Conservation (phyloP, 371 early-diverging fungal genomes). For the Sporodiniella umbellata region DNA sequence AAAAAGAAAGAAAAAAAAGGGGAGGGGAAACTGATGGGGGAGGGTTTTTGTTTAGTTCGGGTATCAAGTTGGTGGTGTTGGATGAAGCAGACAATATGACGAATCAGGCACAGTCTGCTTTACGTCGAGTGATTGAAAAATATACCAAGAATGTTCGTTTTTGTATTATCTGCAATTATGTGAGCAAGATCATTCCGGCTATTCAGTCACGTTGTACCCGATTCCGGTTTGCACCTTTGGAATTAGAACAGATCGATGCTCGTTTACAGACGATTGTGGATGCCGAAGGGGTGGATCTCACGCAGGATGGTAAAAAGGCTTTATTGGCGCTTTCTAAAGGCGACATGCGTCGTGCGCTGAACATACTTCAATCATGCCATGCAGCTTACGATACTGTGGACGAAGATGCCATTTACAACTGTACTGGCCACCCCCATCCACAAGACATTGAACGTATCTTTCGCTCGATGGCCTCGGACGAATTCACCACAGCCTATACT, state of each 20-base stretch:
- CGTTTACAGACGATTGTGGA: constrained; percentile 76
- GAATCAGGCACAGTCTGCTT: constrained; percentile 92
- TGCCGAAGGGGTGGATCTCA: constrained; percentile 76
- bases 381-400: constrained; percentile 78
- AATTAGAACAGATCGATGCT: constrained; percentile 66
- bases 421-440: constrained; percentile 91
- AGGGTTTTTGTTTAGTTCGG: constrained; percentile 37
- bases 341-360: constrained; percentile 97
- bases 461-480: constrained; percentile 77
- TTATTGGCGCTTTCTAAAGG: constrained; percentile 82
- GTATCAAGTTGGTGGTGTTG: constrained; percentile 94
- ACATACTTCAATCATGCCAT: constrained; percentile 90
- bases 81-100: constrained; percentile 99
- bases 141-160: constrained; percentile 97
- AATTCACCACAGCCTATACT: constrained; percentile 75
- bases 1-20: constrained; percentile 4
- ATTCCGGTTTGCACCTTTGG: constrained; percentile 95
- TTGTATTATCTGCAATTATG: constrained; percentile 99
- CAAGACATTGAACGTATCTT: constrained; percentile 79
- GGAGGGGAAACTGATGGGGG: no score
- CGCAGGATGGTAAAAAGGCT: constrained; percentile 78
- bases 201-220: constrained; percentile 98
- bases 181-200: constrained; percentile 97
- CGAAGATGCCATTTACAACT: constrained; percentile 80
- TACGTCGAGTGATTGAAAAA: constrained; percentile 98